Percentiles rank a stretch among this genome's conserved stretches.
Evolutionary conservation across 1,139 yeast genomes (phyloP).

Genomic region (Kodamaea ohmeri): DNA sequence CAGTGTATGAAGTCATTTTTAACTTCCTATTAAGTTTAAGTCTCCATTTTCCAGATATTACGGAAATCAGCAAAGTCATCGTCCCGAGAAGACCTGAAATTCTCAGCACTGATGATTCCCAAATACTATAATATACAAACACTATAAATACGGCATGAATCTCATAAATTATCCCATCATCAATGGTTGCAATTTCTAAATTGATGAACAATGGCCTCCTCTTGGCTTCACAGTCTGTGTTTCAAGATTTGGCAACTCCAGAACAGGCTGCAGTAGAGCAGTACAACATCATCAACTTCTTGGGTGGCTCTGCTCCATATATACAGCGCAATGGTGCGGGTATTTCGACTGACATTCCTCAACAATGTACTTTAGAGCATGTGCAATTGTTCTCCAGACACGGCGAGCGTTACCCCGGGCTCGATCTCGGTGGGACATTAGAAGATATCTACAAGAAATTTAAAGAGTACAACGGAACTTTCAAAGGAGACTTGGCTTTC

Average conservation of each 20-base stretch:
- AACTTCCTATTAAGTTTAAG: no score
- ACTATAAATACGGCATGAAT: background rate
- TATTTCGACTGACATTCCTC: constrained; percentile 47
- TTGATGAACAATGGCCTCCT: constrained; percentile 28
- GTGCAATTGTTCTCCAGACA: constrained; percentile 66
- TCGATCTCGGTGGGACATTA: constrained; percentile 11
- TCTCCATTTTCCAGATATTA: no score
- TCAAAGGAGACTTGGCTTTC: constrained; percentile 32
- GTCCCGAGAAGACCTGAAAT: no score
- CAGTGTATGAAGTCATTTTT: no score
- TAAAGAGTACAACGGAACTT: constrained; percentile 23
- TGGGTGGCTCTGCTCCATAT: constrained; percentile 51
- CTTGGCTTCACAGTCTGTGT: constrained; percentile 25
- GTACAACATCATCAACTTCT: constrained; percentile 41
- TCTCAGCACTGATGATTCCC: no score
- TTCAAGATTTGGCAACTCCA: constrained; percentile 34
- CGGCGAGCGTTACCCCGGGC: constrained; percentile 67
- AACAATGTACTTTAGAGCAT: constrained; percentile 55
- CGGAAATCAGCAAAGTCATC: no score
- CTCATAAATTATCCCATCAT: background rate
- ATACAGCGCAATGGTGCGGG: constrained; percentile 46
- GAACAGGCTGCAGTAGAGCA: constrained; percentile 37
- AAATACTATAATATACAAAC: no score
- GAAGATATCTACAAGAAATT: constrained; percentile 22
- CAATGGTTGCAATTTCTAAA: constrained; percentile 34